phyloP scores from a whole-genome alignment of 768 basidiomycete species.

The Cystobasidium tubakii region DNA sequence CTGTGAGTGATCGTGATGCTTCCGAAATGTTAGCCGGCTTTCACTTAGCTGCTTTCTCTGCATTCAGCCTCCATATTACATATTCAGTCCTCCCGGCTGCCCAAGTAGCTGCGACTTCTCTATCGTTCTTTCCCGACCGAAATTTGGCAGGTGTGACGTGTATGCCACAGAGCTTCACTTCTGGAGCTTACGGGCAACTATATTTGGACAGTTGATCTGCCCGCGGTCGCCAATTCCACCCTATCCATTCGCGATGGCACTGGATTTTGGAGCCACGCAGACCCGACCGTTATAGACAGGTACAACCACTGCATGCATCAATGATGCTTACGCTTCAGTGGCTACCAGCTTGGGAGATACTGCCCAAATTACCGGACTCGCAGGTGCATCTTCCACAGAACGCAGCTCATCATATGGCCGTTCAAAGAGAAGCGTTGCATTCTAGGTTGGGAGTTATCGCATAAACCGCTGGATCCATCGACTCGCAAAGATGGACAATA shows the following conservation, averaged over 20 bases:
- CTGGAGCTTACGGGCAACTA: conserved; percentile 9
- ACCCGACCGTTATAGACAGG: conserved; percentile 1
- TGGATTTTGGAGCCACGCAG: conserved; percentile 31
- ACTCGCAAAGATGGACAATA: no score
- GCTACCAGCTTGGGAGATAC: neutral
- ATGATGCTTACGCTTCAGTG: neutral
- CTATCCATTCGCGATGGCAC: conserved; percentile 28
- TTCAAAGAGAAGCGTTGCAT: neutral
- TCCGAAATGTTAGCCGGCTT: neutral
- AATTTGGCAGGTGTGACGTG: neutral
- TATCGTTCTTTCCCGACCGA: conserved; percentile 22
- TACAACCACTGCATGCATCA: conserved; percentile 18
- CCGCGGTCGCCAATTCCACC: conserved; percentile 35
- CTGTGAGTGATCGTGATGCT: no score
- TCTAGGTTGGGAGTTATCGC: no score
- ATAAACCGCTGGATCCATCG: no score
- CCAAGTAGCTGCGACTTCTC: conserved; percentile 4
- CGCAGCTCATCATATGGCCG: neutral
- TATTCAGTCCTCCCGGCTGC: conserved; percentile 37
- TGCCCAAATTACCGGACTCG: neutral
- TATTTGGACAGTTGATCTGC: conserved; percentile 34
- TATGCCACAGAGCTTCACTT: no score
- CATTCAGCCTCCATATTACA: conserved; percentile 36
- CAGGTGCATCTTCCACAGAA: neutral
- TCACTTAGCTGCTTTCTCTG: no score